Conservation (phyloP, 2,329 filamentous ascomycete genomes). For the Calonectria hongkongensis region DNA sequence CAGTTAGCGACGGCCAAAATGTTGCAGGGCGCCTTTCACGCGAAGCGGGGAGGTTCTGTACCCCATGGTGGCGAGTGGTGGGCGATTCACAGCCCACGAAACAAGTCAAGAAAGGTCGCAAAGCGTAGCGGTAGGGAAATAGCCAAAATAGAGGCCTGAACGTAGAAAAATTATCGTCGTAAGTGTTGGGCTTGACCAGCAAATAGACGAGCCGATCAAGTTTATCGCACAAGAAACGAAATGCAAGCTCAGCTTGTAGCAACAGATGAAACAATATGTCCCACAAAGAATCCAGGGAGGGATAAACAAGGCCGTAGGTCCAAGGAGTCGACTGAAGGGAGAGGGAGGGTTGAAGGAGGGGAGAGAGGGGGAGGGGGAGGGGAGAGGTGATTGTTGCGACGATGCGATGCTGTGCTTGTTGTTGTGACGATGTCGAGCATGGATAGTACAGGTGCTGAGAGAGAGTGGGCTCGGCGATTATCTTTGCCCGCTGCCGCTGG, state of each 20-base stretch:
- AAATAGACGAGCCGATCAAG: constrained; percentile 27
- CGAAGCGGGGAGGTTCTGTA: constrained; percentile 43
- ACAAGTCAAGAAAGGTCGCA: constrained; percentile 34
- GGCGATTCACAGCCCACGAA: constrained; percentile 50
- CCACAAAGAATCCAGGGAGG: constrained; percentile 36
- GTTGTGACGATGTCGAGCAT: constrained; percentile 48
- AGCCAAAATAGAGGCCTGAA: constrained; percentile 46
- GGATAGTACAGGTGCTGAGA: constrained; percentile 36
- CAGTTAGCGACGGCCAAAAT: constrained; percentile 40
- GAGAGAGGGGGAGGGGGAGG: constrained; percentile 28
- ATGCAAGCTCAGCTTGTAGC: constrained; percentile 26
- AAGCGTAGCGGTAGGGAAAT: constrained; percentile 39
- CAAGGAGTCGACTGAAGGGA: constrained; percentile 25
- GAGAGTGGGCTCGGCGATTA: constrained; percentile 38
- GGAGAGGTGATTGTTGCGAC: constrained; percentile 43
- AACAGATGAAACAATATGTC: constrained; percentile 19
- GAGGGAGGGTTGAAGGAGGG: constrained; percentile 13
- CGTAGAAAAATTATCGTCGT: constrained; percentile 46
- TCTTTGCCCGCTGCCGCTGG: constrained; percentile 30
- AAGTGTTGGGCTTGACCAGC: constrained; percentile 34
- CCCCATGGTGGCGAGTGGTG: constrained; percentile 56
- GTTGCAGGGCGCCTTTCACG: constrained; percentile 7
- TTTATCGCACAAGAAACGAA: constrained; percentile 32
- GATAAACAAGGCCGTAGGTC: constrained; percentile 34
- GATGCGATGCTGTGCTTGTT: constrained; percentile 43